phyloP scores from a whole-genome alignment of 2,329 filamentous ascomycete species.

The Esteya vermicola region DNA sequence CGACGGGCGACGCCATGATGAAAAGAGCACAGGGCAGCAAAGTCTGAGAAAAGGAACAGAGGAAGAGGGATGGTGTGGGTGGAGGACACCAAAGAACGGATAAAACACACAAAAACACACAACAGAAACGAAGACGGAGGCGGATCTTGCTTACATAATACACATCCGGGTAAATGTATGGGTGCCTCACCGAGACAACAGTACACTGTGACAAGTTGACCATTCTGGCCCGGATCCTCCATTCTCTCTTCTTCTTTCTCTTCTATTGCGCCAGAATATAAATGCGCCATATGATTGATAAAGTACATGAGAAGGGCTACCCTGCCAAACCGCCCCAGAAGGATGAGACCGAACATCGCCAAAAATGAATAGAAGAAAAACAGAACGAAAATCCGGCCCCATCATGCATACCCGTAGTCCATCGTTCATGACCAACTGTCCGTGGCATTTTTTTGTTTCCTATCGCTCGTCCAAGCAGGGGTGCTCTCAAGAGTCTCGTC shows the following conservation, averaged over 20 bases:
- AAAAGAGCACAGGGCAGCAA: not conserved
- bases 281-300: not conserved
- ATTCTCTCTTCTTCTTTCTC: too few relatives aligned
- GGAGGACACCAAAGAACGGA: too few relatives aligned
- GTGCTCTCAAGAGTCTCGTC: not conserved
- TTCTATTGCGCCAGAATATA: not conserved
- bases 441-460: too few relatives aligned
- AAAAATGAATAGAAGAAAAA: not conserved
- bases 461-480: too few relatives aligned
- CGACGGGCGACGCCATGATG: conserved; percentile 28
- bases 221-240: too few relatives aligned
- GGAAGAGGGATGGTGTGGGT: not conserved
- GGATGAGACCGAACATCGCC: not conserved
- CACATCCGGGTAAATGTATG: not conserved
- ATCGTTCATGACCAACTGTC: too few relatives aligned
- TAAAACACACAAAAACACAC: not conserved
- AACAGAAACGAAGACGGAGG: too few relatives aligned
- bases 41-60: not conserved
- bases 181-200: not conserved
- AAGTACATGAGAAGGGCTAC: too few relatives aligned
- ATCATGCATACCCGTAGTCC: too few relatives aligned
- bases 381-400: not conserved
- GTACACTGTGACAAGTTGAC: too few relatives aligned
- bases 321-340: too few relatives aligned
- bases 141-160: not conserved